Conservation (phyloP, 441 rosid species). For the Jatropha multifida region DNA sequence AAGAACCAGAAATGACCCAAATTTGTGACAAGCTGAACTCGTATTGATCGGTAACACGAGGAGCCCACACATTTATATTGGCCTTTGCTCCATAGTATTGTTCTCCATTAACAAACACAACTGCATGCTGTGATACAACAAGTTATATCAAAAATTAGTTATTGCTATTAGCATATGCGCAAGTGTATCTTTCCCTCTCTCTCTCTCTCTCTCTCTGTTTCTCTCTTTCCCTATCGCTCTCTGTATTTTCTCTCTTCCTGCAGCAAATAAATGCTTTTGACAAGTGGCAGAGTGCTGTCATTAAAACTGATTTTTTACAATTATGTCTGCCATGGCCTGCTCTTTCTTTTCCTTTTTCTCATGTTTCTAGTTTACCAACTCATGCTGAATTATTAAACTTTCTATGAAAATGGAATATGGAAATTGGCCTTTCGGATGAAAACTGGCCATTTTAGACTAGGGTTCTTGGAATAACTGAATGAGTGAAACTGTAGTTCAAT, state of each 20-base stretch:
- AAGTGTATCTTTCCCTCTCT: neutral
- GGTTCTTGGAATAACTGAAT: neutral
- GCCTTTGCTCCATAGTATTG: constrained; percentile 97
- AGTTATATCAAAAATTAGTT: neutral
- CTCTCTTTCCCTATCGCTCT: neutral
- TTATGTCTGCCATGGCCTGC: neutral
- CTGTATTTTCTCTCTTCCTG: neutral
- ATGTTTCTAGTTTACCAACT: neutral
- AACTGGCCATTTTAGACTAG: neutral
- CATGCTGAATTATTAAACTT: neutral
- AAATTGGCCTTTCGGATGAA: neutral
- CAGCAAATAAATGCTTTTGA: constrained; percentile 8
- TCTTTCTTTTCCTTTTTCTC: neutral
- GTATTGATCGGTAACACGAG: constrained; percentile 61
- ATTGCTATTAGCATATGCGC: neutral
- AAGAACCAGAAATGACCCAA: constrained; percentile 98
- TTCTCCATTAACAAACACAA: constrained; percentile 83
- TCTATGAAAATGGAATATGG: neutral
- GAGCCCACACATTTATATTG: constrained; percentile 91
- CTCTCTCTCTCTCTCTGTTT: too few species aligned
- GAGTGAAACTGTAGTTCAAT: neutral
- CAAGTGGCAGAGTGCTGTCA: constrained; percentile 13
- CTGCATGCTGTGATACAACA: constrained; percentile 69
- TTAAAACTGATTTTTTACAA: neutral
- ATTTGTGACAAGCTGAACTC: constrained; percentile 95